Evolutionary conservation across 495 filamentous ascomycete genomes (phyloP).

Genomic region (Astrocystis sublimbata): DNA sequence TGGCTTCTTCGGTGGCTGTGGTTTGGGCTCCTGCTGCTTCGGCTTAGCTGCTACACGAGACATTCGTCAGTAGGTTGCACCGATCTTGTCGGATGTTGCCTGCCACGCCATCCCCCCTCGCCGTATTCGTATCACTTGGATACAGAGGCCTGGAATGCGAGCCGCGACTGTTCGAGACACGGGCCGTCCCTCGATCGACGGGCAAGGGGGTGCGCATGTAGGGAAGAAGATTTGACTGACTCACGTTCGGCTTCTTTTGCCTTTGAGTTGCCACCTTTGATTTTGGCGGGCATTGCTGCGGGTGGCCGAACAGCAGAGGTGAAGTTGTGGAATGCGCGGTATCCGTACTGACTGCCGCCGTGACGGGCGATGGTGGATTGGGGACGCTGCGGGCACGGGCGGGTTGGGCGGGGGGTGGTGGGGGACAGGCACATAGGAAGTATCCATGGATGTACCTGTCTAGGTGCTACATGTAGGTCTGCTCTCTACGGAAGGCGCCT

Average conservation of each 20-base stretch:
- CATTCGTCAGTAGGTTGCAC: constrained; percentile 10
- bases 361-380: constrained; percentile 1
- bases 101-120: not conserved
- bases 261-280: constrained; percentile 26
- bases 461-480: too few species aligned
- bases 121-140: not conserved
- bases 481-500: too few species aligned
- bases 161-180: not conserved
- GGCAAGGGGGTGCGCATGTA: not conserved
- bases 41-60: constrained; percentile 14
- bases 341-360: not conserved
- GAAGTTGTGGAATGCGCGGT: not conserved
- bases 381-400: too few species aligned
- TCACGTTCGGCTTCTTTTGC: constrained; percentile 32
- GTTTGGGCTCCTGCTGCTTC: constrained; percentile 23
- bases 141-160: not conserved
- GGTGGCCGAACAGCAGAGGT: constrained; percentile 5
- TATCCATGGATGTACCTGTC: not conserved
- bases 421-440: constrained; percentile 5
- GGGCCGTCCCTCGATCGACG: not conserved
- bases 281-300: constrained; percentile 32
- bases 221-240: not conserved
- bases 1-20: constrained; percentile 19
- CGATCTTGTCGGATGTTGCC: not conserved
- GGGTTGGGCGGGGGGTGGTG: constrained; percentile 19